A percentile compares a stretch with the other conserved stretches of the same genome.
phyloP scores from a whole-genome alignment of 2,329 filamentous ascomycete genomes.

The Neonectria punicea region DNA sequence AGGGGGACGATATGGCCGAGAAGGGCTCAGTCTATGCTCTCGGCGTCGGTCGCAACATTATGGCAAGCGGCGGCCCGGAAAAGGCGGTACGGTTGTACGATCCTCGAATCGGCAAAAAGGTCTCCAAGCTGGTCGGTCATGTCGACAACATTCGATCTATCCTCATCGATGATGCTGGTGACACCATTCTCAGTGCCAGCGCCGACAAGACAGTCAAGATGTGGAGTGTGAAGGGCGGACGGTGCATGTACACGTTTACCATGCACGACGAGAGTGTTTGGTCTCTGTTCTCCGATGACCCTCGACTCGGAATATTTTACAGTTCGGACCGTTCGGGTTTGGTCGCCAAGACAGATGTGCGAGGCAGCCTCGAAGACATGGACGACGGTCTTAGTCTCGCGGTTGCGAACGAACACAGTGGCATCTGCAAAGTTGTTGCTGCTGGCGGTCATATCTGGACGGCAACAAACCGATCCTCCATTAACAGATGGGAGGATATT shows the following conservation, averaged over 20 bases:
- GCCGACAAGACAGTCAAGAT: constrained; percentile 98
- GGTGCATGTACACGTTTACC: constrained; percentile 97
- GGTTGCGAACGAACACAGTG: constrained; percentile 91
- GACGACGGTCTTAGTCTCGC: constrained; percentile 92
- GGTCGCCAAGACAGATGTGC: constrained; percentile 95
- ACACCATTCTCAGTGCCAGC: constrained; percentile 92
- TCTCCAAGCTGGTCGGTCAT: constrained; percentile 97
- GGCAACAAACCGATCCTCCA: constrained; percentile 87
- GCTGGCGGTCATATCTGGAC: constrained; percentile 88
- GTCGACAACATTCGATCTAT: constrained; percentile 95
- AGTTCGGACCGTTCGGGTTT: constrained; percentile 92
- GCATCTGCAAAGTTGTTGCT: constrained; percentile 74
- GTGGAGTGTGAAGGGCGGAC: constrained; percentile 93
- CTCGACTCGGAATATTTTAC: constrained; percentile 89
- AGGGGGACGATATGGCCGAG: constrained; percentile 82
- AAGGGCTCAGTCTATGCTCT: constrained; percentile 97
- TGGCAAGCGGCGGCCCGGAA: constrained; percentile 94
- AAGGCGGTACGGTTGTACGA: constrained; percentile 95
- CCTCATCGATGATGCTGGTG: constrained; percentile 86
- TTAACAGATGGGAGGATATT: constrained; percentile 90
- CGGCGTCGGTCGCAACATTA: constrained; percentile 79
- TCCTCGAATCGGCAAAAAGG: constrained; percentile 83
- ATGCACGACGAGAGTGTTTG: constrained; percentile 99
- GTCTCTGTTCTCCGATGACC: constrained; percentile 91
- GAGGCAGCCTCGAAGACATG: constrained; percentile 72